Conservation (phyloP, 169 alveolate species). For the Plasmodium vivax region DNA sequence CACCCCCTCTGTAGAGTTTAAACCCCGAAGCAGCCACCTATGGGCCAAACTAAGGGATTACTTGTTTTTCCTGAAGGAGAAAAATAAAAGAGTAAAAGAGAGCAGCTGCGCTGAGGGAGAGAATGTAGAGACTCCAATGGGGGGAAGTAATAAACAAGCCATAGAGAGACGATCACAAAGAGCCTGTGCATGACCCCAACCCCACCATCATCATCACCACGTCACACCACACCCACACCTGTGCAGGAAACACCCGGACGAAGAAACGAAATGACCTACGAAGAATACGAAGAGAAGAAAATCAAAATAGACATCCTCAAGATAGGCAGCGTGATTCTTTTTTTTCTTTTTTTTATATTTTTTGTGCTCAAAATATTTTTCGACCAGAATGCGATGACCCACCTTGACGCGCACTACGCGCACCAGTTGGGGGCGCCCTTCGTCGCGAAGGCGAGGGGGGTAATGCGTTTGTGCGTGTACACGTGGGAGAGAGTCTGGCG, state of each 20-base stretch:
- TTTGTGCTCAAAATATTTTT: constrained; percentile 35
- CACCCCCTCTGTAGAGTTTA: neutral
- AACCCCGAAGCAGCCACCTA: neutral
- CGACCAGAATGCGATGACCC: neutral
- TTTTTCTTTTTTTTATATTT: constrained; percentile 24
- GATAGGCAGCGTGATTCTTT: neutral
- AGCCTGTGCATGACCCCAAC: neutral
- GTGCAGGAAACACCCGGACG: neutral
- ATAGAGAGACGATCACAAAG: neutral
- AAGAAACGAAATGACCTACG: neutral
- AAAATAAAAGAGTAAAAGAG: neutral
- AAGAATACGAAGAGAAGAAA: constrained; percentile 8
- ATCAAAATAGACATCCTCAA: constrained; percentile 1
- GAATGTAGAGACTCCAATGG: neutral
- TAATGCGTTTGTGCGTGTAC: neutral
- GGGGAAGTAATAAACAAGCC: neutral
- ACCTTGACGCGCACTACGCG: constrained; percentile 7
- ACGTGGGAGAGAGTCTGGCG: neutral
- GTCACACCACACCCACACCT: neutral
- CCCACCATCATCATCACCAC: too few relatives aligned
- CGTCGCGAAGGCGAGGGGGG: neutral
- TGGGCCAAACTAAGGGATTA: constrained; percentile 5
- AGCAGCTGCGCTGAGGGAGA: neutral
- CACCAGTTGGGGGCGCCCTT: constrained; percentile 10
- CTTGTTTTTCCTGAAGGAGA: constrained; percentile 3